Evolutionary conservation across 2,329 filamentous ascomycete species (phyloP).

Genomic region (Diplodia intermedia): DNA sequence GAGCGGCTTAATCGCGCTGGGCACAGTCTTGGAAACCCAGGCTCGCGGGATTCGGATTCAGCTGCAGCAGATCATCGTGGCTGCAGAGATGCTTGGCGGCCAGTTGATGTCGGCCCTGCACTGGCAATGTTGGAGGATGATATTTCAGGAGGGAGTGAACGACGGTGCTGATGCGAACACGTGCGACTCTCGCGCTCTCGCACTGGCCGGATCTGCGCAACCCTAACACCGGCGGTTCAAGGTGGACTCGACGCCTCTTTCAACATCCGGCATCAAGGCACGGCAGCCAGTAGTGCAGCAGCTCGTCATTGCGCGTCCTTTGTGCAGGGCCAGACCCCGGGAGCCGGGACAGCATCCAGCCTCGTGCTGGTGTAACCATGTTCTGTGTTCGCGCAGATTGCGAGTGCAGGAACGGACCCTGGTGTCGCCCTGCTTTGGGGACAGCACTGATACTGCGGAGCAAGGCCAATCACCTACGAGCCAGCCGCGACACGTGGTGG

Average conservation of each 20-base stretch:
- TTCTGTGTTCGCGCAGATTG: not conserved
- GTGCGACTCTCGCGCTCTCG: not conserved
- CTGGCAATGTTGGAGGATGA: not conserved
- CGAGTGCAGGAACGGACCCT: not conserved
- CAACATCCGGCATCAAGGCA: not conserved
- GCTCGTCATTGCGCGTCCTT: no score
- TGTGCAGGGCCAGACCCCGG: not conserved
- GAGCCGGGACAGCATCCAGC: not conserved
- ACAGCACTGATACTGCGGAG: no score
- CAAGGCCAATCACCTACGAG: no score
- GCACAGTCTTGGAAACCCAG: conserved; percentile 15
- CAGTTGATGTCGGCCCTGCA: conserved; percentile 1
- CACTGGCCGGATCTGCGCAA: conserved; percentile 2
- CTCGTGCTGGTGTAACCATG: not conserved
- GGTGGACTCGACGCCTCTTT: conserved; percentile 1
- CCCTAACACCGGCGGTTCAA: not conserved
- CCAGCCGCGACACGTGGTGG: not conserved
- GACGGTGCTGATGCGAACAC: not conserved
- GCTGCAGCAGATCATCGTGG: conserved; percentile 23
- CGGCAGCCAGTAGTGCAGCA: not conserved
- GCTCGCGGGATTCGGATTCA: conserved; percentile 12
- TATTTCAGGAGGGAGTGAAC: not conserved
- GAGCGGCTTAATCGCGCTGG: conserved; percentile 17
- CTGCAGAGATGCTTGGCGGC: not conserved
- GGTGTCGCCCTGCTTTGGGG: not conserved